phyloP scores from a whole-genome alignment of 805 yeast genomes.

The Candida yuanshanica region DNA sequence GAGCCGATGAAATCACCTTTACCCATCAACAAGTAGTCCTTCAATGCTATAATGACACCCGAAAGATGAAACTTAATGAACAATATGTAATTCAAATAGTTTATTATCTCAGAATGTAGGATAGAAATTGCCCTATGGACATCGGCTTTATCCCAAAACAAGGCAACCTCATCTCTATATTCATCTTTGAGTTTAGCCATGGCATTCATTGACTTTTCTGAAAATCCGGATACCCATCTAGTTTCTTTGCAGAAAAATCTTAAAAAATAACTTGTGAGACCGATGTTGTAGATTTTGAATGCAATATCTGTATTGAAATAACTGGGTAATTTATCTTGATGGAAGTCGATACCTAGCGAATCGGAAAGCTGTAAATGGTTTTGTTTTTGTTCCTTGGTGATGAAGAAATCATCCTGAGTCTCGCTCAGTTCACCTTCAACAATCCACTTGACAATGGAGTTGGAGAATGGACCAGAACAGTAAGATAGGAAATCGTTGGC shows the following conservation, averaged over 20 bases:
- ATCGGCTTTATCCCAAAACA: conserved; percentile 9
- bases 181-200: conserved; percentile 8
- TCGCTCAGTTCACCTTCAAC: conserved; percentile 56
- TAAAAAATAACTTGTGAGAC: conserved; percentile 64
- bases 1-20: conserved; percentile 79
- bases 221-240: conserved; percentile 51
- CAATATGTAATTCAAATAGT: conserved; percentile 45
- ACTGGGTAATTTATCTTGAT: conserved; percentile 36
- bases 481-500: conserved; percentile 39
- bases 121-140: conserved; percentile 31
- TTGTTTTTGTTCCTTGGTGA: background rate
- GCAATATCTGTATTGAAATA: conserved; percentile 38
- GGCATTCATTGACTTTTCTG: conserved; percentile 15
- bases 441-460: conserved; percentile 61
- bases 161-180: conserved; percentile 2
- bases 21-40: conserved; percentile 62
- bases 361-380: background rate
- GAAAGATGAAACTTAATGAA: conserved; percentile 43
- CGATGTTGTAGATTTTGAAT: conserved; percentile 53
- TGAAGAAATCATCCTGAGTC: conserved; percentile 54
- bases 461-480: conserved; percentile 54
- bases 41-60: conserved; percentile 54
- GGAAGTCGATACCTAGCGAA: conserved; percentile 26
- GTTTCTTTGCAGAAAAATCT: conserved; percentile 61
- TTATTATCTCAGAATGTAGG: conserved; percentile 48